Base-by-base conservation (phyloP, 176 grass and related monocot genomes). In the Triticum timopheevii region DNA sequence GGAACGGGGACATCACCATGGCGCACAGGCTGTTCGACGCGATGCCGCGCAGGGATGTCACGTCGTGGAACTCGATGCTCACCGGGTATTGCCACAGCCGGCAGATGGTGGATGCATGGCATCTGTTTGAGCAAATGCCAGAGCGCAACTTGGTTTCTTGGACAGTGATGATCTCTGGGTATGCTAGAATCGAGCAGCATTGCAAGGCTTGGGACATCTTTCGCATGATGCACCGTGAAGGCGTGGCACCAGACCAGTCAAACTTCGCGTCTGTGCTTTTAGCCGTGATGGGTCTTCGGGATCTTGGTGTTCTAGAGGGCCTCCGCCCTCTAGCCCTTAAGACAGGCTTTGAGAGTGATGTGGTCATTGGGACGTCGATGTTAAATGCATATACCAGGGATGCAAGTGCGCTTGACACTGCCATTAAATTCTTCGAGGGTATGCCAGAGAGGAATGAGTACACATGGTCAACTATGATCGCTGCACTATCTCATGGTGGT, bases 121-220 rank as follows among this genome's bases (percentile, higher is more conserved):
- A 54, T 8, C 65, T 92, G 54, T 95, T 95, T 69, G 78, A 90
- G 10, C 44, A 45, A 13, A 95, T 90, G 90, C 86, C 76, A 5
- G 83, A 87, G 63, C 86, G 70, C 27, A 71, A 90, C 74, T 66
- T 84, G 86, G 83, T 95, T 62, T 90, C 90, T 35, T 92, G 93
- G 88, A 90, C 88, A 1, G 76, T 92, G 35, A 88, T 95, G 86
- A 92, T 97, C 68, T 92, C 90, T 94, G 94, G 92, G 62, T 97
- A 94, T 73, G 65, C 78, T 81, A 87, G 84, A 77, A 86, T 82
- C 39, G 88, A 90, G 65, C 75, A 90, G 52, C 83, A 89, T 45
- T 10, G 23, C n/a, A 83, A 87, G 59, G 92, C 87, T 47, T 97
- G 87, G 91, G 77, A 45, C 22, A 65, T 86, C 28, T 97, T 92